Conservation (phyloP, 2,329 filamentous ascomycete species). For the Phaeomoniella chlamydospora region DNA sequence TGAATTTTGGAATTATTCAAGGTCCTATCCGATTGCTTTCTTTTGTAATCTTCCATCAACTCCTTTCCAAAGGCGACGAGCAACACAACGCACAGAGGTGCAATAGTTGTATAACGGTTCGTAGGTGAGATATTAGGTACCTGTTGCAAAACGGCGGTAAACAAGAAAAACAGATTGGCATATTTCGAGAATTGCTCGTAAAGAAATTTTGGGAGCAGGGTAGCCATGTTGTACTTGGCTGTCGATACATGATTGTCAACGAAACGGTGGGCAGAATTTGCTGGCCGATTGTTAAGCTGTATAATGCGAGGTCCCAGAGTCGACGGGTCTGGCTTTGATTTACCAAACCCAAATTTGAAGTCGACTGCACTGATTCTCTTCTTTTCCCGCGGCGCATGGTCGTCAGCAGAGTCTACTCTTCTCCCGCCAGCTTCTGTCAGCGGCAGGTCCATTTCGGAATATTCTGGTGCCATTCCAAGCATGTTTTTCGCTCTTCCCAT, state of each 20-base stretch:
- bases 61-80: slow-evolving; percentile 94
- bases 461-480: slow-evolving; percentile 71
- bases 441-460: slow-evolving; percentile 97
- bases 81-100: slow-evolving; percentile 77
- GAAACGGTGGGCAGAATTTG: slow-evolving; percentile 79
- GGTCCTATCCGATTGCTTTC: slow-evolving; percentile 71
- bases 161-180: slow-evolving; percentile 98
- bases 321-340: slow-evolving; percentile 73
- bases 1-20: slow-evolving; percentile 79
- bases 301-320: slow-evolving; percentile 86
- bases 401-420: slow-evolving; percentile 27
- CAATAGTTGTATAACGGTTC: slow-evolving; percentile 91
- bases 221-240: slow-evolving; percentile 88
- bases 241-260: slow-evolving; percentile 95
- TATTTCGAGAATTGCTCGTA: slow-evolving; percentile 99
- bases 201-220: slow-evolving; percentile 91
- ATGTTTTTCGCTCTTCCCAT: slow-evolving; percentile 79
- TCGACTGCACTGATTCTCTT: slow-evolving; percentile 55
- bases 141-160: slow-evolving; percentile 87
- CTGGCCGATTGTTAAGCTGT: slow-evolving; percentile 88
- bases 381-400: slow-evolving; percentile 28
- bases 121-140: slow-evolving; percentile 91
- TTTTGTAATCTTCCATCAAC: slow-evolving; percentile 79
- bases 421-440: slow-evolving; percentile 62
- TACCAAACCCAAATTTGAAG: slow-evolving; percentile 87